Percentiles rank a stretch among this genome's conserved stretches.
Evolutionary conservation across 2,329 filamentous ascomycete species (phyloP).

Genomic region (Alternaria novae-zelandiae): DNA sequence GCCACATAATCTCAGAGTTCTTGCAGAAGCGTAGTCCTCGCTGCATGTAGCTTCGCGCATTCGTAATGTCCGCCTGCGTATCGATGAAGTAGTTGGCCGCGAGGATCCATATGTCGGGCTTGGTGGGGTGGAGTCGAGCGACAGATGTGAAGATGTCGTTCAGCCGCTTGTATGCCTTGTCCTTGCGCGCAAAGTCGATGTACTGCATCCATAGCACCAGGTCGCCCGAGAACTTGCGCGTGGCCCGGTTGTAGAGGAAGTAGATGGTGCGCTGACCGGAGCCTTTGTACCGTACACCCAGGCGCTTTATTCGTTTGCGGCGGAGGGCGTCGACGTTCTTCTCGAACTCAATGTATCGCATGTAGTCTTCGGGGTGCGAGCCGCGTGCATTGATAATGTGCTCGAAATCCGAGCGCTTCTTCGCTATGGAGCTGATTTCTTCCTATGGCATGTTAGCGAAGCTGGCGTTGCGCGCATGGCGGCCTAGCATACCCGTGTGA

Average conservation of each 20-base stretch:
- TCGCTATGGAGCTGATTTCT: conserved; percentile 86
- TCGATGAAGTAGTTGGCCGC: conserved; percentile 82
- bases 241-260: conserved; percentile 85
- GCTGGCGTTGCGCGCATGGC: neutral
- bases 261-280: conserved; percentile 83
- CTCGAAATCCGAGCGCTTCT: conserved; percentile 91
- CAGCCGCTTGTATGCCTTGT: conserved; percentile 68
- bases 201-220: conserved; percentile 88
- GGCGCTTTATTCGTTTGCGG: conserved; percentile 79
- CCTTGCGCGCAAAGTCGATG: conserved; percentile 76
- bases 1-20: conserved; percentile 74
- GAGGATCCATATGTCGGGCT: conserved; percentile 82
- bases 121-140: conserved; percentile 83
- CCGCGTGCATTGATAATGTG: conserved; percentile 87
- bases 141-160: conserved; percentile 68
- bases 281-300: conserved; percentile 75
- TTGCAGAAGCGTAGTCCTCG: conserved; percentile 90
- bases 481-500: conserved; percentile 67
- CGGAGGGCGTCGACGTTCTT: conserved; percentile 75
- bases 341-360: conserved; percentile 78
- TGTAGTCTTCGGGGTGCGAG: conserved; percentile 74
- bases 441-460: conserved; percentile 60
- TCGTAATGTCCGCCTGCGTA: conserved; percentile 82
- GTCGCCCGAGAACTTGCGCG: conserved; percentile 82
- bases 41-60: conserved; percentile 85